phyloP scores from a whole-genome alignment of 768 basidiomycete species.

The Leccinellum rugosiceps region DNA sequence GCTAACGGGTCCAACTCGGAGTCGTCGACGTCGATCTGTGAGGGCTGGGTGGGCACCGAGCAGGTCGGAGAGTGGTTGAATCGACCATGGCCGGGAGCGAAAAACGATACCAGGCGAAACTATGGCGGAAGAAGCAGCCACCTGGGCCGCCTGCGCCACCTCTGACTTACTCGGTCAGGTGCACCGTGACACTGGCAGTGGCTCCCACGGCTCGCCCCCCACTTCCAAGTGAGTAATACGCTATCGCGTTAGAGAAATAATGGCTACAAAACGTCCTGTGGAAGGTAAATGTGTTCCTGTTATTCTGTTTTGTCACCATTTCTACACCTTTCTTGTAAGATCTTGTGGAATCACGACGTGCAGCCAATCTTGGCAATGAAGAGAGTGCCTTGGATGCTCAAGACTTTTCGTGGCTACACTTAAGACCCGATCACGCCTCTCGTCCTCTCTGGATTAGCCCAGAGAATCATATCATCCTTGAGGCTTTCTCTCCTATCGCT shows the following conservation, averaged over 20 bases:
- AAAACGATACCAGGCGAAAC: no score
- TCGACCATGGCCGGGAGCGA: no score
- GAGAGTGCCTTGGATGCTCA: conserved; percentile 62
- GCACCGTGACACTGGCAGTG: no score
- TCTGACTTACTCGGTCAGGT: no score
- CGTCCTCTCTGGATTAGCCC: conserved; percentile 97
- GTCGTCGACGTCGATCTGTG: no score
- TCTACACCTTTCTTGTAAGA: conserved; percentile 12
- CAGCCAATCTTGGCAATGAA: conserved; percentile 36
- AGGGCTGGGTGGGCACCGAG: no score
- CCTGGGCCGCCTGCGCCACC: no score
- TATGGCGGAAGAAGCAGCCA: no score
- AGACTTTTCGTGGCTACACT: conserved; percentile 81
- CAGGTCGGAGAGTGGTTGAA: no score
- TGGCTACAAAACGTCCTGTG: conserved; percentile 39
- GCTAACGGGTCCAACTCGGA: no score
- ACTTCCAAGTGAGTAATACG: neutral
- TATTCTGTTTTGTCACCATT: neutral
- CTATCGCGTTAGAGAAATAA: conserved; percentile 5
- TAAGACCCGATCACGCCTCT: conserved; percentile 88
- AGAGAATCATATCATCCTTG: conserved; percentile 91
- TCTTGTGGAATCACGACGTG: no score
- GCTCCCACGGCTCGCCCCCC: no score
- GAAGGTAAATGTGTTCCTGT: conserved; percentile 31
- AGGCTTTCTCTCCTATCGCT: conserved; percentile 96